Evolutionary conservation across 2,329 filamentous ascomycete genomes (phyloP).

Genomic region (Botryotinia calthae): DNA sequence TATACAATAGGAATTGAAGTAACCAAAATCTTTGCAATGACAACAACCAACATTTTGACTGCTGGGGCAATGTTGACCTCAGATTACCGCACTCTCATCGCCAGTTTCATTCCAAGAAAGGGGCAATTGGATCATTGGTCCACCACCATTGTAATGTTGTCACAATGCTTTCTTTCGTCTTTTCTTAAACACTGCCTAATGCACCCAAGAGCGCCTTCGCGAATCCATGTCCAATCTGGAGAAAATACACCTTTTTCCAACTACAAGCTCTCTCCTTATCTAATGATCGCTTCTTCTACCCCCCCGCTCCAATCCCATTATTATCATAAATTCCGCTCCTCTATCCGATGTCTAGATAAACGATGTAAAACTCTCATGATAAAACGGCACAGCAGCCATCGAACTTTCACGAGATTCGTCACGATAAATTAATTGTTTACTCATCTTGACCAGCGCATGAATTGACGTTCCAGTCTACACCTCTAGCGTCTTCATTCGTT

Average conservation of each 20-base stretch:
- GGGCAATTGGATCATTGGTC: not conserved
- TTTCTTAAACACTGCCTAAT: not conserved
- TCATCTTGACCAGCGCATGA: not conserved
- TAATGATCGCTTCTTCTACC: not conserved
- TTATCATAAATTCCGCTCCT: not conserved
- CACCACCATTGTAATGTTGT: not conserved
- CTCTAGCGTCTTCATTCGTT: not conserved
- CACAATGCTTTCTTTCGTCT: slow-evolving; percentile 2
- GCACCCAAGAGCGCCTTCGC: not conserved
- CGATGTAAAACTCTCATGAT: not conserved
- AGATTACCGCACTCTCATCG: not conserved
- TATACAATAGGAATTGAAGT: not conserved
- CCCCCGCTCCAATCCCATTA: not conserved
- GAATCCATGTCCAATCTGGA: not conserved
- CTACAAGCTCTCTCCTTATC: not conserved
- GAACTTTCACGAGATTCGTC: not conserved
- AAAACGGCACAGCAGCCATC: not conserved
- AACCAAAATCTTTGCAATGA: not conserved
- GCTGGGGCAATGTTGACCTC: not conserved
- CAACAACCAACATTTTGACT: not conserved
- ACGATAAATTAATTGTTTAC: not conserved
- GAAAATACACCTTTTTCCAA: not conserved
- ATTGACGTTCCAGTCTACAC: not conserved
- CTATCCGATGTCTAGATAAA: not conserved
- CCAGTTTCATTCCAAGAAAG: slow-evolving; percentile 2